Base-by-base conservation (phyloP, 768 basidiomycete genomes). In the Agrocybe praecox region DNA sequence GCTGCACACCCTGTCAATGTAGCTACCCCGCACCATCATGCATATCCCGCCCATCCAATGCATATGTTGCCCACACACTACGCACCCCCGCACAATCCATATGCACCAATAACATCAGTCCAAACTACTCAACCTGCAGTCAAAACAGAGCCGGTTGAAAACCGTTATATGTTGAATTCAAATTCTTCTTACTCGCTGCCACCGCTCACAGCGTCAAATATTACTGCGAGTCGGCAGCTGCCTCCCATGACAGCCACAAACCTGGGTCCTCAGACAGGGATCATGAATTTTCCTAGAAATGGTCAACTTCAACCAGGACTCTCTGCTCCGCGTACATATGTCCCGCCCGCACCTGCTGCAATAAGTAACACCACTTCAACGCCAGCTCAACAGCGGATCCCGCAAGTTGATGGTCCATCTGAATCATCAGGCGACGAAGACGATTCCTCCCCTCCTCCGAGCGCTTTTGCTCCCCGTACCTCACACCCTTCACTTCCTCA, bases 341-440 rank as follows among this genome's bases (percentile, higher is more conserved):
- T 56, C 15, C 62, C 67, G 1, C 60, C 68, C 17, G 54, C 65
- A 29, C 57, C 65, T 19, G 48, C 65, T 24, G 52, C 63, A 17
- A 44, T 57, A 44, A 62, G 67, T 26, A 62, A 72, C 57, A 15
- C 71, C 60, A 48, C 55, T 53, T 47, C 36, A 40, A n/a, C 14
- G 36, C 36, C 36, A 6, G 12, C 36, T 14, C 36, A 40, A 12
- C 60, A 64, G 55, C 69, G 77, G 43, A 92, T 94, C 59, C 92
- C 92, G 0, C 92, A 94, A 65, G 84, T 87, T 7, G 92, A 94
- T 64, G 92, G 92, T 0, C 90, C 92, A 1, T 89, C 89, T 2
- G 85, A 81, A 44, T 89, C 88, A 0, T 89, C 85, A 21, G 78
- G 72, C 7, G 79, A 81, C 19, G 80, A 81, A 42, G 86, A 87